Base-by-base conservation (phyloP, 2,329 filamentous ascomycete species). In the Aspergillus jensenii region DNA sequence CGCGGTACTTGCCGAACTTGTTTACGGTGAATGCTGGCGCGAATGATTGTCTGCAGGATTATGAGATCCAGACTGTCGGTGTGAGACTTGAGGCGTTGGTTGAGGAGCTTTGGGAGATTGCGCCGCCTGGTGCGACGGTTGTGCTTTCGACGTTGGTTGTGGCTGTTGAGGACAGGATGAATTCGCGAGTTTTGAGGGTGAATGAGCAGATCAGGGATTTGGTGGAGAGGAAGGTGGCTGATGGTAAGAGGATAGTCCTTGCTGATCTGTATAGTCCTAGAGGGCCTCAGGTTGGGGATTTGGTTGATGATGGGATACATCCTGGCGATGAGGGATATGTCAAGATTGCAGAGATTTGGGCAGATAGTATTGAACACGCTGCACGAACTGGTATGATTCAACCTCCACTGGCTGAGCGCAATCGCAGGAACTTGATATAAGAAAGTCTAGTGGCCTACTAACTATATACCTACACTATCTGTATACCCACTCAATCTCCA, bases 271-370 rank as follows among this genome's bases (percentile, higher is more conserved):
- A 35, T n/a, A 4, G 21, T 3, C 12, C 19, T 7, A 12, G 19
- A 21, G 35, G 35, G 5, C 14, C 35, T 15, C 35, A 3, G 35
- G 6, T 35, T 8, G 15, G 12, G 5, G 15, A 37, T 37, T 14
- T 14, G 12, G 12, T 15, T 14, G 12, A 14, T n/a, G 59, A 62
- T 21, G 37, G 50, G 15, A 61, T 44, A 3, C 59, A 62, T 23
- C 59, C 61, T 2, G 57, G 52, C 46, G 61, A 62, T 12, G 17
- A 25, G 3, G 61, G 61, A 2, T 61, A 62, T 35, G 17, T 9
- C n/a, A 61, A 62, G 35, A 59, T 62, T 56, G 61, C 61, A 21
- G 19, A 12, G 9, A 46, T 62, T 3, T 62, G 61, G 61, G 47
- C 48, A n/a, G 17, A 49, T 11, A 51, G 59, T 7, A 59, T 62